A percentile compares a stretch with the other conserved stretches of the same genome.
Conservation (phyloP, 2,329 filamentous ascomycete genomes). For the Tricladium varicosporioides region DNA sequence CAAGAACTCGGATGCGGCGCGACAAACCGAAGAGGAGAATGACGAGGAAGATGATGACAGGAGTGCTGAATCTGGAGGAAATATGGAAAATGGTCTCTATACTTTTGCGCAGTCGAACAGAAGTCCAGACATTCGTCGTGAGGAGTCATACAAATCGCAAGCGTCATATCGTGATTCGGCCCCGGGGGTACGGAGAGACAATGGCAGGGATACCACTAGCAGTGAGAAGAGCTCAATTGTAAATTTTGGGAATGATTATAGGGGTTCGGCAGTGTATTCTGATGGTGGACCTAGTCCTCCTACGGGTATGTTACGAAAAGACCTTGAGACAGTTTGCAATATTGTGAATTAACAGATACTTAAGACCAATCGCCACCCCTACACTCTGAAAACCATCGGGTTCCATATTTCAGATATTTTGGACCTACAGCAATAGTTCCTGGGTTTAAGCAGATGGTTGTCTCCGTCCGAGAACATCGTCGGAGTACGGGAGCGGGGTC, state of each 20-base stretch:
- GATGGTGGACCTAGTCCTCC: constrained; percentile 33
- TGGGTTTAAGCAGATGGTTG: constrained; percentile 90
- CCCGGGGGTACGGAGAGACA: not conserved
- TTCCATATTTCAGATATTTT: constrained; percentile 89
- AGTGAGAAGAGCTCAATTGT: not conserved
- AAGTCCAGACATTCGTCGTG: constrained; percentile 1
- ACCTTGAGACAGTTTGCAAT: not conserved
- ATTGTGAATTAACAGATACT: not conserved
- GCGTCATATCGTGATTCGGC: constrained; percentile 9
- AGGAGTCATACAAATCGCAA: not conserved
- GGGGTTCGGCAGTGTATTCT: constrained; percentile 25
- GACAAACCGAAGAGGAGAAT: constrained; percentile 38
- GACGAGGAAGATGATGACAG: constrained; percentile 30
- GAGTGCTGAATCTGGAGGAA: not conserved
- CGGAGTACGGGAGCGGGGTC: constrained; percentile 46
- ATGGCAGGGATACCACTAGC: constrained; percentile 3
- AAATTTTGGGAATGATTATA: constrained; percentile 16
- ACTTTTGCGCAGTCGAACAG: not conserved
- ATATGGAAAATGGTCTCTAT: constrained; percentile 3
- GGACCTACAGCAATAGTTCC: constrained; percentile 88
- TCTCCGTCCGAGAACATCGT: constrained; percentile 66
- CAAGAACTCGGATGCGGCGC: constrained; percentile 27
- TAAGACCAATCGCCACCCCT: constrained; percentile 36
- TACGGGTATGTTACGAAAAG: constrained; percentile 18
- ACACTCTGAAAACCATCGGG: constrained; percentile 58